Conservation (phyloP, 139 green algal species). For the Coelastrella sp. region DNA sequence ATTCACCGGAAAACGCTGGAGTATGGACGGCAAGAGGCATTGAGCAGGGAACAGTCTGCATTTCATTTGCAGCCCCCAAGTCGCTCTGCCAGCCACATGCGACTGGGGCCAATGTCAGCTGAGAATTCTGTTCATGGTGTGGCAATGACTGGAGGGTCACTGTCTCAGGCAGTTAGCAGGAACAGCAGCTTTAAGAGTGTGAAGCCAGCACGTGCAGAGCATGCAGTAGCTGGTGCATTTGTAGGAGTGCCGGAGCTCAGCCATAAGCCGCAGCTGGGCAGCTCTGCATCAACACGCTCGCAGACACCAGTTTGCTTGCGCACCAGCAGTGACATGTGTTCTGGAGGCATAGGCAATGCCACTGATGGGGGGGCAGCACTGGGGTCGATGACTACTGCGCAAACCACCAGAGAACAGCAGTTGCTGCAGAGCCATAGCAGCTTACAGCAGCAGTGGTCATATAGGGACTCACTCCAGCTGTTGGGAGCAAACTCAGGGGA, state of each 20-base stretch:
- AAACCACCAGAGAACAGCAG: neutral
- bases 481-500: no score
- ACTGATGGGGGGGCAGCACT: neutral
- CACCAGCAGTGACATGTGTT: neutral
- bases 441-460: neutral
- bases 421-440: neutral
- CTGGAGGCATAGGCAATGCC: neutral
- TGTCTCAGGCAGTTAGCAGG: neutral
- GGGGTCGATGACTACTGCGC: neutral
- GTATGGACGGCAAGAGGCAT: neutral
- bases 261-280: neutral
- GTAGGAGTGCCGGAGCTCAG: neutral
- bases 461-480: neutral
- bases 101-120: neutral
- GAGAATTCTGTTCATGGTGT: neutral
- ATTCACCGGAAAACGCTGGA: no score
- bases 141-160: neutral
- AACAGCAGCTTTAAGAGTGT: constrained; percentile 39
- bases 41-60: constrained; percentile 26
- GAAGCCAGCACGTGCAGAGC: neutral
- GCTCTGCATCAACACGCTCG: neutral
- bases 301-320: constrained; percentile 7
- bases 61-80: neutral
- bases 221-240: constrained; percentile 20
- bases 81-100: constrained; percentile 22